Evolutionary conservation across 768 basidiomycete genomes (phyloP).

Genomic region (Calocera viscosa): DNA sequence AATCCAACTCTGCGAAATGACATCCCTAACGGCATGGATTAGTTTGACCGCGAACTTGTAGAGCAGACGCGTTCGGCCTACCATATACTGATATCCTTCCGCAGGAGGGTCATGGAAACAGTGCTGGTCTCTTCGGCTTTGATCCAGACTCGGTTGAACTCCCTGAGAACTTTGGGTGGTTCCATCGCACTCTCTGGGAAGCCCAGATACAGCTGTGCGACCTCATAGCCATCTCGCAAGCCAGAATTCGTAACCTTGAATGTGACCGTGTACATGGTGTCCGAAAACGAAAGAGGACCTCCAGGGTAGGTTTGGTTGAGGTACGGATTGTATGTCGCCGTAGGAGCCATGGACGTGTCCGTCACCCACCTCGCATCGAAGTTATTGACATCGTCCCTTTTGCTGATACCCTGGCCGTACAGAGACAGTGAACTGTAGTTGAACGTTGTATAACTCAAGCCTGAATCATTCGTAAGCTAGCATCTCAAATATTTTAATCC

Average conservation of each 20-base stretch:
- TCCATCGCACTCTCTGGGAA: conserved; percentile 51
- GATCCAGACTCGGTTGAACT: conserved; percentile 51
- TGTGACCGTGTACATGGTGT: not conserved
- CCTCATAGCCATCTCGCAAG: not conserved
- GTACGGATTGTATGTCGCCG: not conserved
- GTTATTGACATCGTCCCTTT: not conserved
- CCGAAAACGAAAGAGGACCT: not conserved
- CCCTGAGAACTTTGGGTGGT: conserved; percentile 58
- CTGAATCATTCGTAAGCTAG: conserved; percentile 64
- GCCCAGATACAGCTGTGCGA: conserved; percentile 58
- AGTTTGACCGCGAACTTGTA: not conserved
- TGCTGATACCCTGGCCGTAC: not conserved
- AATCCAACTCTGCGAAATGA: conserved; percentile 59
- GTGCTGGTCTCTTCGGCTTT: conserved; percentile 32
- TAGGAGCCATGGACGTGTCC: not conserved
- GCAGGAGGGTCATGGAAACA: conserved; percentile 47
- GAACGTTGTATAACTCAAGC: conserved; percentile 63
- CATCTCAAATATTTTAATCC: conserved; percentile 50
- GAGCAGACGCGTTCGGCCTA: not conserved
- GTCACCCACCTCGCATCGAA: not conserved
- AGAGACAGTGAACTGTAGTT: conserved; percentile 43
- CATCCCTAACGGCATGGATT: conserved; percentile 50
- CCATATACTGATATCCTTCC: conserved; percentile 46
- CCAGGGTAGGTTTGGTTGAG: not conserved
- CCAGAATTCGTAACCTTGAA: not conserved